Evolutionary conservation across 306 rosid species (phyloP), one percentile per base, ranked within the genome.

Genomic region (Acacia melanoxylon): DNA sequence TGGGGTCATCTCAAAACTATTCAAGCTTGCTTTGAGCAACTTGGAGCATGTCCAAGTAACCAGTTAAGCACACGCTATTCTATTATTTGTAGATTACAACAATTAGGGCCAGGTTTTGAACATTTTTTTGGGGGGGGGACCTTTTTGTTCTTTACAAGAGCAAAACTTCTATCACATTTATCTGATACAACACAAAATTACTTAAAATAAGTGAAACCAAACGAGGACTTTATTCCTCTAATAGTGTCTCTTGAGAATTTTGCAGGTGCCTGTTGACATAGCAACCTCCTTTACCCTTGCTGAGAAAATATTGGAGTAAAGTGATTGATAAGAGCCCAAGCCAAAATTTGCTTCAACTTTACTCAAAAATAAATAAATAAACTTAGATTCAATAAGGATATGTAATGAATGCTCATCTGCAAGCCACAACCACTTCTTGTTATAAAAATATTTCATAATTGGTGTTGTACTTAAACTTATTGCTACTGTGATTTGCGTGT

Each of bases 241-340:
- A 82, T 83, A 40, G 19, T 70, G 17, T 52, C 68, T 75, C 10
- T 42, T 65, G 41, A 81, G 54, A 59, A 68, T 40, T 78, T 33
- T 62, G 3, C 81, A 95, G 99, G 97, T 93, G 35, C 97, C 94
- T 68, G 98, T 95, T 78, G 99, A 95, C 84, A 89, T 89, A 65
- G 82, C 84, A 77, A 96, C 98, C 59, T 78, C 89, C 22, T 93
- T 95, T 82, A 90, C 98, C 5, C 83, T 89, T 78, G 97, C 90
- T 78, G 59, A 88, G 72, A 77, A 86, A 74, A 82, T 93, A 80
- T 82, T 92, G 89, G 84, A 81, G 10, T 37, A 68, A 80, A 12
- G 52, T 37, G 5, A 46, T 73, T 78, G 19, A 62, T 10, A 27
- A 27, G 20, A 62, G 7, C 68, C 19, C 27, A 12, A 1, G 82